These are phyloP conservation scores for Solanum pimpinellifolium DNA, from an alignment of 257 asterid species.

Conservation along the genomic window DNA sequence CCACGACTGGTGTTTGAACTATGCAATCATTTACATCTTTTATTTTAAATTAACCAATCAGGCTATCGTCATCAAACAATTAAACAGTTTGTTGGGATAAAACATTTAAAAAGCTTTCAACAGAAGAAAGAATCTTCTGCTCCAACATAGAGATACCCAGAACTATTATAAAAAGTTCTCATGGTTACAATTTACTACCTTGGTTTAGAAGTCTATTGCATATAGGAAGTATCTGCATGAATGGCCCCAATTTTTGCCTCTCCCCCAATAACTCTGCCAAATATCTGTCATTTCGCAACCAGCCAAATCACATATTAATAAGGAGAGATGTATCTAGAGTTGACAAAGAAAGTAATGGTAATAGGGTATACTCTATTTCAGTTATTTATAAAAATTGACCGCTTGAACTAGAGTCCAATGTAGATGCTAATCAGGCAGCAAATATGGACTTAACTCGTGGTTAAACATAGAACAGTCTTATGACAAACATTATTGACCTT, in stretches of 20 bases:
- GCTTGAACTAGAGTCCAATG: not conserved
- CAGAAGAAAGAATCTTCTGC: not conserved
- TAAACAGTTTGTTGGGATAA: not conserved
- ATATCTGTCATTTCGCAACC: constrained; percentile 27
- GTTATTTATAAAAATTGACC: not conserved
- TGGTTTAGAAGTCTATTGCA: constrained; percentile 64
- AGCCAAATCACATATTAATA: not conserved
- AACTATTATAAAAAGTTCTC: not conserved
- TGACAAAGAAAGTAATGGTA: not conserved
- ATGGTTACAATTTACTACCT: constrained; percentile 25
- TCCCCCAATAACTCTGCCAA: constrained; percentile 53
- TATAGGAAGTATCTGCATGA: constrained; percentile 44
- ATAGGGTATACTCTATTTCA: not conserved
- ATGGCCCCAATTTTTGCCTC: constrained; percentile 56
- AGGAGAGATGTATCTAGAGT: not conserved
- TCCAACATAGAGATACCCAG: not conserved
- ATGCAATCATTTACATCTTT: not conserved
- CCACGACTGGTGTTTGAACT: not conserved
- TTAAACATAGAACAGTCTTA: not conserved
- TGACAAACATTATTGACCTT: not conserved
- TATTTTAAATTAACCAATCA: not conserved
- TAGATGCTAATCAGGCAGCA: not conserved
- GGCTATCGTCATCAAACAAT: not conserved
- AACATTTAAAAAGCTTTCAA: not conserved
- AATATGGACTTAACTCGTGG: not conserved